Conservation (phyloP, 345 rosid genomes). For the Eucalyptus brandiana region DNA sequence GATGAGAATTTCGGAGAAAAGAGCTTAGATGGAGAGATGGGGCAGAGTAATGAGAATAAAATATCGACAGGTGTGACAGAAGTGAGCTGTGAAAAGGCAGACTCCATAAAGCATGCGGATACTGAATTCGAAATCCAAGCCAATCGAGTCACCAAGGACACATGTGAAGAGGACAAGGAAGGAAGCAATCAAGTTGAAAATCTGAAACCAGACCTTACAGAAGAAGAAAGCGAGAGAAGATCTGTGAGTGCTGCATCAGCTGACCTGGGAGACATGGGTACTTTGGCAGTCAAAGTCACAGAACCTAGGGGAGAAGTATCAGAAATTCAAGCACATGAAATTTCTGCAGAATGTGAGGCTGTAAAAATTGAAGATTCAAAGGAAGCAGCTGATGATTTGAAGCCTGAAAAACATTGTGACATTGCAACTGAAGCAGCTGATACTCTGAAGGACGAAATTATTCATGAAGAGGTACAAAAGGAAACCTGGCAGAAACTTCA, state of each 20-base stretch:
- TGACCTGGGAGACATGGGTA: not conserved
- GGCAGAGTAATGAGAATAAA: not conserved
- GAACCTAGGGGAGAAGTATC: not conserved
- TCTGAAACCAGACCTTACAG: not conserved
- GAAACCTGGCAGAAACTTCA: not conserved
- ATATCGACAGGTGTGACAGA: not conserved
- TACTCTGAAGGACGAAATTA: constrained; percentile 8
- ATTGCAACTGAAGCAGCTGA: not conserved
- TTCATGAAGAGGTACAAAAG: constrained; percentile 8
- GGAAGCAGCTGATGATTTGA: not conserved
- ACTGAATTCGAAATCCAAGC: not conserved
- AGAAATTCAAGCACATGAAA: not conserved
- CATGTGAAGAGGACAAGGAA: not conserved
- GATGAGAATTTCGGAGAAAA: not conserved
- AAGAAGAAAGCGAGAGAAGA: not conserved
- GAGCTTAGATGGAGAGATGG: not conserved
- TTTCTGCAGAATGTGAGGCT: not conserved
- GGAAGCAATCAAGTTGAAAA: not conserved
- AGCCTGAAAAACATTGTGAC: not conserved
- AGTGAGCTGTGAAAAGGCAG: not conserved
- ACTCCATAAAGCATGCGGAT: constrained; percentile 2
- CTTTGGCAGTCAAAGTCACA: not conserved
- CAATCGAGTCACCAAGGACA: not conserved
- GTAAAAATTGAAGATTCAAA: not conserved
- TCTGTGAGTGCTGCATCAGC: not conserved